Base-by-base conservation (phyloP, 2,329 filamentous ascomycete species). In the Sclerotinia borealis region DNA sequence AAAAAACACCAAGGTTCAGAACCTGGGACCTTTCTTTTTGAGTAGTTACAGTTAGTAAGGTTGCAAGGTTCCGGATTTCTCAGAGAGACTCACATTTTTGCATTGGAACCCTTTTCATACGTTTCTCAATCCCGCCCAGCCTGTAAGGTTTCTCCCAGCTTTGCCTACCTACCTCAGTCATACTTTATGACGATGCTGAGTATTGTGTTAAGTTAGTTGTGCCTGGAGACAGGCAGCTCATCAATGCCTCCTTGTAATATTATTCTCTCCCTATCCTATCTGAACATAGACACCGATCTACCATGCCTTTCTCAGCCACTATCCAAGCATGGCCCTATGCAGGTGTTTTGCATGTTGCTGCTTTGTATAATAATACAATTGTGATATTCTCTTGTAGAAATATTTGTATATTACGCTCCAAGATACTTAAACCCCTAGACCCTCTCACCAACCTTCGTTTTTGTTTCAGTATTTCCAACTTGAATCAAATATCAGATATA, bases 301-400 rank as follows among this genome's bases (percentile, higher is more conserved):
- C 45, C 58, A 60, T 37, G 58, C 47, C 19, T 11, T 22, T 58
- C 41, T 58, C 60, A 58, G 60, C 60, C 60, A 62, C 60, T 47
- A 48, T 39, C 41, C 60, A 48, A 47, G 36, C 41, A 58, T 62
- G 41, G 60, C 34, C 50, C 54, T 62, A 41, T 29, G 60, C 43
- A 58, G 31, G 48, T 62, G 51, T 62, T 62, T 62, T 62, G 60
- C 51, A 41, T 62, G n/a, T n/a, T 43, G 47, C 31, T 58, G 43
- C 60, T 55, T 36, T 55, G 50, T 47, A 47, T 47, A 25, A 59
- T 47, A 19, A 34, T 29, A 61, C 48, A 48, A 47, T 47, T 56
- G 43, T 49, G 54, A 62, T 58, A 48, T 62, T 19, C 34, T 19
- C 31, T 36, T 31, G 10, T 56, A 31, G 51, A 48, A 37, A 45